Base-by-base conservation (phyloP, 768 basidiomycete genomes). In the Udeniomyces megalosporus region DNA sequence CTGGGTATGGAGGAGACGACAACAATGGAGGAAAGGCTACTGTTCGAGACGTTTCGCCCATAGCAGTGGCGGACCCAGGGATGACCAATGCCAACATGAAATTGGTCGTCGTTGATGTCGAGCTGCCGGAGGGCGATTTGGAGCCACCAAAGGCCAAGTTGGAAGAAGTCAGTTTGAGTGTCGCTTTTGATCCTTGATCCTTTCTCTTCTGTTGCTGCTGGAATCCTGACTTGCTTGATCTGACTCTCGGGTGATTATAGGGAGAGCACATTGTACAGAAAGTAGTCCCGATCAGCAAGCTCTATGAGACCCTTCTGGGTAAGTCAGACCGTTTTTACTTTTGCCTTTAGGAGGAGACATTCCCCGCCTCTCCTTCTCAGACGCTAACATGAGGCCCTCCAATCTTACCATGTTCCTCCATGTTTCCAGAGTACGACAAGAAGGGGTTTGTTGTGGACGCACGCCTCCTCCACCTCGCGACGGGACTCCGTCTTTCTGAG, bases 61-160 rank as follows among this genome's bases (percentile, higher is more conserved):
- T 63, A 0, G 8, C 26, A 3, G 56, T 58, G 4, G 22, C 48
- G 24, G 62, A 63, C 42, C 62, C 62, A 4, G 62, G 62, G 6
- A 63, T 63, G 62, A 63, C 56, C 24, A 49, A 63, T 31, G 62
- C 62, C 31, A 63, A 63, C 55, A 63, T 63, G 62, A 55, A 63
- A 11, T 50, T 63, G 12, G 62, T 63, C n/a, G 48, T 54, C 34
- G 44, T 63, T 28, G 62, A 63, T 42, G 49, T 58, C 26, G 29
- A 58, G 17, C 51, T 63, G 48, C 56, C 55, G 2, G 38, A 17
- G 10, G 48, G 47, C 11, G 32, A 51, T 1, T 8, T 32, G 12
- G 14, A 38, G 42, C 48, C 62, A 1, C 62, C 62, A 4, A 63
- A 63, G 56, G 48, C 62, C 22, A 56, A 53, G 20, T 42, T 63